Evolutionary conservation across 2,329 filamentous ascomycete species (phyloP), one percentile per base, ranked within the genome.

Genomic region (Hypoxylon sp.): DNA sequence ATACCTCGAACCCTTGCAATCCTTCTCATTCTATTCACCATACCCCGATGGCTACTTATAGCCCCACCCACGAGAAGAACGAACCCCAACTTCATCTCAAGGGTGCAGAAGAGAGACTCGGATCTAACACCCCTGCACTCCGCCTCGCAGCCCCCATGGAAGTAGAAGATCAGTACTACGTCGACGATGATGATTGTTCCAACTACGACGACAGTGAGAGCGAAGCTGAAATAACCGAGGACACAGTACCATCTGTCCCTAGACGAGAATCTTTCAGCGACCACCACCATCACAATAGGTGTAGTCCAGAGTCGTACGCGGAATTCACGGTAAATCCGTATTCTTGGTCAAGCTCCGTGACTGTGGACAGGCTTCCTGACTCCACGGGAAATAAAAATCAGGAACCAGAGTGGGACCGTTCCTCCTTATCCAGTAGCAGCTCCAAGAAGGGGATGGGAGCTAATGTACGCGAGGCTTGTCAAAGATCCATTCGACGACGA

Each of bases 301-400:
- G 55, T 13, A 59, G 53, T 34, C 65, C 69, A 9, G 51, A 23
- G 21, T 67, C 61, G 3, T 74, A 73, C 43, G 48, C 46, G 32
- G 63, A 70, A 2, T 56, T 70, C 9, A 45, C 67, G 1, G 14
- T 49, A 4, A 71, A 73, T 46, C 67, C 71, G 0, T 71, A 72
- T 17, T 36, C 32, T 3, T 19, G 9, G 6, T 14, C 13, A 2
- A 43, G 50, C 14, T 25, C 14, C 11, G 7, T n/a, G 10, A 5
- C n/a, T 25, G 2, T 9, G 7, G 32, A n/a, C 9, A 9, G 7
- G n/a, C 6, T 3, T 2, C 34, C 6, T 5, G 9, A 48, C 7
- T 10, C 49, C 7, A 13, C n/a, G 4, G 25, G 17, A 13, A 14
- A 55, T 14, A 5, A 5, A 13, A 45, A 36, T 1, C 28, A 30